These are phyloP conservation scores for Hemileia vastatrix DNA, from an alignment of 1,284 basidiomycete genomes.

Conservation along the genomic window DNA sequence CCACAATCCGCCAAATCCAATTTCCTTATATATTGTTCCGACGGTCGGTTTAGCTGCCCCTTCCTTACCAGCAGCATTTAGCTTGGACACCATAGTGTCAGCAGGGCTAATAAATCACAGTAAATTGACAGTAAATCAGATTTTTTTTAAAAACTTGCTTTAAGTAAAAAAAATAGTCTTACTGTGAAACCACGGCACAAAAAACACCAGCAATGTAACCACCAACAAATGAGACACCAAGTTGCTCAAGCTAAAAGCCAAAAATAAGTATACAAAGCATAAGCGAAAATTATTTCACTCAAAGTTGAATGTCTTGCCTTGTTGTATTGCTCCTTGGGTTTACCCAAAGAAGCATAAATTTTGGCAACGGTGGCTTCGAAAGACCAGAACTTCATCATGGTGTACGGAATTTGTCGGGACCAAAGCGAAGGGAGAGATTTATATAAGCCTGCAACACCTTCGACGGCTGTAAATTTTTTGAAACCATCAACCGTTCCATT, in stretches of 20 bases:
- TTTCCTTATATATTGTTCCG: slow-evolving; percentile 38
- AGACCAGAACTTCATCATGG: slow-evolving; percentile 35
- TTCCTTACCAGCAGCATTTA: slow-evolving; percentile 39
- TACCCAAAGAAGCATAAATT: slow-evolving; percentile 32
- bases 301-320: slow-evolving; percentile 23
- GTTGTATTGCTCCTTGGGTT: slow-evolving; percentile 38
- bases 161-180: background rate
- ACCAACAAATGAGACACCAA: slow-evolving; percentile 33
- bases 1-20: slow-evolving; percentile 41
- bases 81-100: slow-evolving; percentile 41
- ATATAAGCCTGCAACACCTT: slow-evolving; percentile 39
- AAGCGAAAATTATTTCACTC: background rate
- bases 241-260: slow-evolving; percentile 35
- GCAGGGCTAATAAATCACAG: slow-evolving; percentile 28
- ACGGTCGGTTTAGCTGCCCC: slow-evolving; percentile 38
- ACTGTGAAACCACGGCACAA: slow-evolving; percentile 39
- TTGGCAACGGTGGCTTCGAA: slow-evolving; percentile 40
- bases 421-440: slow-evolving; percentile 42
- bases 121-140: slow-evolving; percentile 7
- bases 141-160: too few species aligned
- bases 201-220: slow-evolving; percentile 43
- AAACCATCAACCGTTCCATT: slow-evolving; percentile 30
- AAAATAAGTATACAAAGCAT: background rate
- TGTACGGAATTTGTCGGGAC: slow-evolving; percentile 43
- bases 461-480: slow-evolving; percentile 35